These are phyloP conservation scores for Pseudocercospora eumusae DNA, from an alignment of 2,329 filamentous ascomycete genomes.

Conservation along the genomic window DNA sequence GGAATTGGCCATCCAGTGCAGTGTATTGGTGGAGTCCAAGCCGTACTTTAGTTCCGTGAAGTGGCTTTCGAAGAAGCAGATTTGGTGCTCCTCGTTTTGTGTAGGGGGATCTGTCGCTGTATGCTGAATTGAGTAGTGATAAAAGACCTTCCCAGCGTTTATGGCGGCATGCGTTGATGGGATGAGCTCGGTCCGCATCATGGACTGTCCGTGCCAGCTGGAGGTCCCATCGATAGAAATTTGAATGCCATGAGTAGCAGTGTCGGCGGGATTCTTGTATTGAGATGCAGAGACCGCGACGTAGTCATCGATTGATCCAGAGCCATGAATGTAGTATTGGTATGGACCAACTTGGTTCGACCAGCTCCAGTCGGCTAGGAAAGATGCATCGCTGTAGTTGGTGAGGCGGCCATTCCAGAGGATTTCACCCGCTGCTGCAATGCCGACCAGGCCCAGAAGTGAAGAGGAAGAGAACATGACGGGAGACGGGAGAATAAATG, in stretches of 20 bases:
- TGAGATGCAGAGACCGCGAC: slow-evolving; percentile 58
- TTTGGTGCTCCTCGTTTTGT: slow-evolving; percentile 66
- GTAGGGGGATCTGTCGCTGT: slow-evolving; percentile 61
- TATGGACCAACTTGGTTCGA: slow-evolving; percentile 68
- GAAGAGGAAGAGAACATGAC: slow-evolving; percentile 28
- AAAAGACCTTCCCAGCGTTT: slow-evolving; percentile 66
- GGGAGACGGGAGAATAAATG: slow-evolving; percentile 19
- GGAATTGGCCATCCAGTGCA: slow-evolving; percentile 66
- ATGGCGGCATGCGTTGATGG: slow-evolving; percentile 68
- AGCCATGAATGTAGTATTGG: slow-evolving; percentile 76
- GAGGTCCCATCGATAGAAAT: slow-evolving; percentile 66
- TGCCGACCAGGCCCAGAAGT: slow-evolving; percentile 28
- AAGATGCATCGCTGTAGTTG: slow-evolving; percentile 55
- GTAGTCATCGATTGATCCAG: slow-evolving; percentile 58
- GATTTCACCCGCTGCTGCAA: slow-evolving; percentile 48
- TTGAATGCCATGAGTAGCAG: slow-evolving; percentile 64
- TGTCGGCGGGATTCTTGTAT: slow-evolving; percentile 68
- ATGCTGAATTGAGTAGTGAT: slow-evolving; percentile 70
- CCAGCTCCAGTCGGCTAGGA: slow-evolving; percentile 61
- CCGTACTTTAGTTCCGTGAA: slow-evolving; percentile 75
- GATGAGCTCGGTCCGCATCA: slow-evolving; percentile 74
- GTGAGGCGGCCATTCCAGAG: slow-evolving; percentile 70
- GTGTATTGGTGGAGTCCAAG: slow-evolving; percentile 55
- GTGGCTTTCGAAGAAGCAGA: slow-evolving; percentile 66
- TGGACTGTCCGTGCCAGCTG: slow-evolving; percentile 71